Conservation (phyloP, 1,284 basidiomycete species). For the Ustilago sp. region DNA sequence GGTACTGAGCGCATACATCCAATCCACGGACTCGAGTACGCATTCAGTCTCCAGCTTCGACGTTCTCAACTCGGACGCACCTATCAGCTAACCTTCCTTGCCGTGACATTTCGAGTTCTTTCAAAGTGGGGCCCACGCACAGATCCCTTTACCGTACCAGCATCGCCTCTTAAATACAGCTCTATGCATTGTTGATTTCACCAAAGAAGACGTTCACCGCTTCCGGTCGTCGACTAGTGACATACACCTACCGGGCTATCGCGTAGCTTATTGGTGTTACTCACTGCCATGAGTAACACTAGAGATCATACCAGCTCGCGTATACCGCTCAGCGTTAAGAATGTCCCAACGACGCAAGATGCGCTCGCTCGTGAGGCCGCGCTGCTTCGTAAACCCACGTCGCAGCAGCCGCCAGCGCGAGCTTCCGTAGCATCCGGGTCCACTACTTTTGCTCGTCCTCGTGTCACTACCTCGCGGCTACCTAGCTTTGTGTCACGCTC, state of each 20-base stretch:
- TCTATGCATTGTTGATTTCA: slow-evolving; percentile 23
- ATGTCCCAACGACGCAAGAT: slow-evolving; percentile 38
- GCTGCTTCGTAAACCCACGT: slow-evolving; percentile 29
- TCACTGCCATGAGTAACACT: slow-evolving; percentile 33
- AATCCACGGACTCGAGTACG: not conserved
- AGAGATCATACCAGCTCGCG: slow-evolving; percentile 37
- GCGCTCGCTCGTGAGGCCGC: slow-evolving; percentile 18
- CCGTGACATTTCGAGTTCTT: not conserved
- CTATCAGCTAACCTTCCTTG: not conserved
- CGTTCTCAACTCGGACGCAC: not conserved
- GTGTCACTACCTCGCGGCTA: slow-evolving; percentile 24
- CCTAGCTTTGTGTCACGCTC: slow-evolving; percentile 51
- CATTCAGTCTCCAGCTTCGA: slow-evolving; percentile 15
- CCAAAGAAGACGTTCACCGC: slow-evolving; percentile 6
- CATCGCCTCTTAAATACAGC: not conserved
- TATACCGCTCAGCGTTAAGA: slow-evolving; percentile 52
- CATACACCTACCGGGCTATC: not conserved
- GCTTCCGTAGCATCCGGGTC: slow-evolving; percentile 2
- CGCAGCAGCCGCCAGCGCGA: slow-evolving; percentile 22
- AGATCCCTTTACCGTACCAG: not conserved
- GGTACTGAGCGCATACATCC: slow-evolving; percentile 17
- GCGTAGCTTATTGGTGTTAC: slow-evolving; percentile 9
- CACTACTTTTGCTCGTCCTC: slow-evolving; percentile 26
- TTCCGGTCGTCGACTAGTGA: slow-evolving; percentile 14
- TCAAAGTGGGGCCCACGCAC: not conserved